phyloP scores from a whole-genome alignment of 23 red algal genomes.

The Gracilaria gracilis region DNA sequence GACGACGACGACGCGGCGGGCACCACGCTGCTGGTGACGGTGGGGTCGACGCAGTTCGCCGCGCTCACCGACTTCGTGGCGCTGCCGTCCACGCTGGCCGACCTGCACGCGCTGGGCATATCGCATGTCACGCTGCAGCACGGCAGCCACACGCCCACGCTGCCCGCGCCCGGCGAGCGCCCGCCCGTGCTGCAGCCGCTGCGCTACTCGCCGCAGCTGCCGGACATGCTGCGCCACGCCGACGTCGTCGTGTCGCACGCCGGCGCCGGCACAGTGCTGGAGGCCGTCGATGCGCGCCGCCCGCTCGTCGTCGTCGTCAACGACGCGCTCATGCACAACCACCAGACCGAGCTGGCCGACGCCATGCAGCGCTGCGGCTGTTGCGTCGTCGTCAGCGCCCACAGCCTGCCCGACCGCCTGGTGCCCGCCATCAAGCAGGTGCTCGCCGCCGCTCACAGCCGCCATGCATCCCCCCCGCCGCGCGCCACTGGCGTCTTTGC shows the following conservation, averaged over 20 bases:
- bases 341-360: slow-evolving; percentile 87
- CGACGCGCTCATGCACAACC: slow-evolving; percentile 84
- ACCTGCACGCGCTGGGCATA: slow-evolving; percentile 47
- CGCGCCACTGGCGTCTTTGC: slow-evolving; percentile 21
- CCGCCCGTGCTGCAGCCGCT: slow-evolving; percentile 38
- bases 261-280: slow-evolving; percentile 82
- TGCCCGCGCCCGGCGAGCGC: slow-evolving; percentile 3
- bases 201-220: slow-evolving; percentile 55
- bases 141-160: slow-evolving; percentile 53
- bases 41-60: slow-evolving; percentile 83
- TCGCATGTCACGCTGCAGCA: slow-evolving; percentile 72
- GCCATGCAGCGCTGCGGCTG: slow-evolving; percentile 66
- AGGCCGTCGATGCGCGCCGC: slow-evolving; percentile 60
- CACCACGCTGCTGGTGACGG: slow-evolving; percentile 77
- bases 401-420: not conserved
- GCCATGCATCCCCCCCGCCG: not conserved
- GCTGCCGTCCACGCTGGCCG: slow-evolving; percentile 18
- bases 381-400: slow-evolving; percentile 29
- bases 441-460: not conserved
- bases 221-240: slow-evolving; percentile 10
- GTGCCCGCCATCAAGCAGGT: slow-evolving; percentile 8
- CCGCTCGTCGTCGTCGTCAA: slow-evolving; percentile 84
- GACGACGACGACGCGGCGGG: not conserved
- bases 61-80: slow-evolving; percentile 65
- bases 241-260: slow-evolving; percentile 81